A percentile compares a stretch with the other conserved stretches of the same genome.
These are phyloP conservation scores for Pseudogymnoascus sp. DNA, from an alignment of 2,329 filamentous ascomycete genomes.

Conservation along the genomic window DNA sequence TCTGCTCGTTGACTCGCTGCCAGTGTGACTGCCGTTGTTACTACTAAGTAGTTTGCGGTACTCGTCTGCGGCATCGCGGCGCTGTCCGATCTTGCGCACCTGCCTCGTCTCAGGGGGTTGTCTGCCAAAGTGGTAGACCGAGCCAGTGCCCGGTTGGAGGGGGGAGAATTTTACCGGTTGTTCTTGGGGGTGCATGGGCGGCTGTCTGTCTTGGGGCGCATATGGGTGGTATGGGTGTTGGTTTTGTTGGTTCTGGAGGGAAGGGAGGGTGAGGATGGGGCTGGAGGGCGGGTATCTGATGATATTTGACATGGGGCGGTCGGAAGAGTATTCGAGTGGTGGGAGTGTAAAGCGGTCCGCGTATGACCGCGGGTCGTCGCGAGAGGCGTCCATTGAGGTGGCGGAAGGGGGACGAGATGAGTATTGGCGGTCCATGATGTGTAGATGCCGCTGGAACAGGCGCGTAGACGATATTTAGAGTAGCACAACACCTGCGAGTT, in stretches of 20 bases:
- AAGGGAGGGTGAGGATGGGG: background rate
- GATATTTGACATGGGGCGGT: background rate
- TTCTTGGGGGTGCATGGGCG: conserved; percentile 2
- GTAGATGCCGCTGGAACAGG: background rate
- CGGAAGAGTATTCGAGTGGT: background rate
- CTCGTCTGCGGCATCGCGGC: background rate
- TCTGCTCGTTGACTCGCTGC: background rate
- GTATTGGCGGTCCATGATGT: background rate
- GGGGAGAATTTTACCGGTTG: background rate
- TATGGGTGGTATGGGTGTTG: conserved; percentile 1
- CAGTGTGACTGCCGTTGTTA: background rate
- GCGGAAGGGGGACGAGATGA: background rate
- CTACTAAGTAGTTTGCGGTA: background rate
- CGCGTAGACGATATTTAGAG: background rate
- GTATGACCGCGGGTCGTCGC: background rate
- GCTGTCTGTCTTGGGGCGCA: background rate
- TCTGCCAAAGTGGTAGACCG: background rate
- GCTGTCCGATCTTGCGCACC: conserved; percentile 1
- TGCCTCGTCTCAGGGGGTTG: background rate
- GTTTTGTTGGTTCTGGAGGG: background rate
- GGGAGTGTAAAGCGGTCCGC: background rate
- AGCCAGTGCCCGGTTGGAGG: background rate
- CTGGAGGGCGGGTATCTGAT: conserved; percentile 4
- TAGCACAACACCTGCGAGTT: background rate
- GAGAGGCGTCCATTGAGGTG: background rate